Conservation (phyloP, 192 early-diverging fungal genomes). For the Coemansia sp. region DNA sequence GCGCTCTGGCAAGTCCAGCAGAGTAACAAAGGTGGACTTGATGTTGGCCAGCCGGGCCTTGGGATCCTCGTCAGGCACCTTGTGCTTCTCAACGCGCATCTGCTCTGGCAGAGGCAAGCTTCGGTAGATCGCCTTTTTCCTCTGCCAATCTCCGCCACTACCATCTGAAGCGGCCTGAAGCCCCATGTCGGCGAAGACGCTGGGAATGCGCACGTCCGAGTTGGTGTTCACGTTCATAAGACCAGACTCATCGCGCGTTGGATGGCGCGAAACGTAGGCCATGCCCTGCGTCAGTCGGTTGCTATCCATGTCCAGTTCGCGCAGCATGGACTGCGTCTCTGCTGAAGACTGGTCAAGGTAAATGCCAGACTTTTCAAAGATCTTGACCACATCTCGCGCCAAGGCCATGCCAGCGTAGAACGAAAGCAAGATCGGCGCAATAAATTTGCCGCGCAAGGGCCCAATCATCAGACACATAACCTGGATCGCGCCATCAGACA, state of each 20-base stretch:
- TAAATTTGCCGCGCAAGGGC: constrained; percentile 30
- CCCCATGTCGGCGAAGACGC: constrained; percentile 35
- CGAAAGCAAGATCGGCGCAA: constrained; percentile 36
- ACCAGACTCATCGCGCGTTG: constrained; percentile 20
- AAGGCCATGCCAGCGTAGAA: constrained; percentile 28
- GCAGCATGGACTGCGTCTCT: constrained; percentile 25
- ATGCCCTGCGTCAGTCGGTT: constrained; percentile 36
- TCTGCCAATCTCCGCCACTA: background rate
- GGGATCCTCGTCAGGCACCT: constrained; percentile 15
- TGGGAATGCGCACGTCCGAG: constrained; percentile 32
- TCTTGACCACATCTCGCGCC: constrained; percentile 17
- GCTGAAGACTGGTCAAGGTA: constrained; percentile 40
- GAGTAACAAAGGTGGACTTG: constrained; percentile 50
- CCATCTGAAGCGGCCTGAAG: constrained; percentile 2
- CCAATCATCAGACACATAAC: constrained; percentile 21
- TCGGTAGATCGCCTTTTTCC: constrained; percentile 2
- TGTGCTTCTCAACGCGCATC: constrained; percentile 20
- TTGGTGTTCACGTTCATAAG: constrained; percentile 17
- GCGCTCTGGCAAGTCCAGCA: constrained; percentile 46
- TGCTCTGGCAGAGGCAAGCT: constrained; percentile 14
- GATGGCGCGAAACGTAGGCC: constrained; percentile 14
- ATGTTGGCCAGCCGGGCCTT: constrained; percentile 39
- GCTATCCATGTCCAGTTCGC: constrained; percentile 18
- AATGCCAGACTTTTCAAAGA: constrained; percentile 28
- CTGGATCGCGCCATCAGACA: constrained; percentile 24